Conservation (phyloP, 257 asterid species). For the Coffea eugenioides region DNA sequence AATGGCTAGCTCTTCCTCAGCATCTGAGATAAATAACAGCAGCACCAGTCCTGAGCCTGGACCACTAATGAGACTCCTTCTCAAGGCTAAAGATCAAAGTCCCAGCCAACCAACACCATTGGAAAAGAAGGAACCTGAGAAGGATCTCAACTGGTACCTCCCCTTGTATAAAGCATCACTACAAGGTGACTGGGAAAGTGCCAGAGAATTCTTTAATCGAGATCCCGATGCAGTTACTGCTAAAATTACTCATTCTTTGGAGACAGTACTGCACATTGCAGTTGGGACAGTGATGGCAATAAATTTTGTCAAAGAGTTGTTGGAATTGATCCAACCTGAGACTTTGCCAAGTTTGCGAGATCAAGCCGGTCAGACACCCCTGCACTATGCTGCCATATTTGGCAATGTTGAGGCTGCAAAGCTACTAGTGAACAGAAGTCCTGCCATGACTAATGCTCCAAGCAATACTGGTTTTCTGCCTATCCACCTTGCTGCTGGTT, state of each 20-base stretch:
- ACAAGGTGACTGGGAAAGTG: conserved; percentile 39
- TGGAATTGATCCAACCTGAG: conserved; percentile 32
- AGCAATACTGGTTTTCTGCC: conserved; percentile 17
- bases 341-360: conserved; percentile 20
- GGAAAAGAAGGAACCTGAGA: conserved; percentile 25
- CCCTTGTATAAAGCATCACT: conserved; percentile 41
- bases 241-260: conserved; percentile 32
- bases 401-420: conserved; percentile 34
- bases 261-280: conserved; percentile 37
- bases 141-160: conserved; percentile 39
- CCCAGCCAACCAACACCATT: conserved; percentile 5
- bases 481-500: conserved; percentile 37
- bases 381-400: conserved; percentile 36
- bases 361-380: conserved; percentile 34
- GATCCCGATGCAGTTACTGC: conserved; percentile 38
- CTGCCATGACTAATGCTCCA: conserved; percentile 22
- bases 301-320: conserved; percentile 32
- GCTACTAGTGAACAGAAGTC: conserved; percentile 26
- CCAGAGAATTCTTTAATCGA: conserved; percentile 30
- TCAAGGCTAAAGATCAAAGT: conserved; percentile 19
- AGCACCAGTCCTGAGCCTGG: conserved; percentile 25
- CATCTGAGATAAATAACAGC: conserved; percentile 10
- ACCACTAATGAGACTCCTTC: conserved; percentile 27
- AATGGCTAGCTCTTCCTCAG: conserved; percentile 30
- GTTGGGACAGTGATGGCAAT: conserved; percentile 33